Conservation (phyloP, 1,284 basidiomycete genomes). For the Cerioporus squamosus region DNA sequence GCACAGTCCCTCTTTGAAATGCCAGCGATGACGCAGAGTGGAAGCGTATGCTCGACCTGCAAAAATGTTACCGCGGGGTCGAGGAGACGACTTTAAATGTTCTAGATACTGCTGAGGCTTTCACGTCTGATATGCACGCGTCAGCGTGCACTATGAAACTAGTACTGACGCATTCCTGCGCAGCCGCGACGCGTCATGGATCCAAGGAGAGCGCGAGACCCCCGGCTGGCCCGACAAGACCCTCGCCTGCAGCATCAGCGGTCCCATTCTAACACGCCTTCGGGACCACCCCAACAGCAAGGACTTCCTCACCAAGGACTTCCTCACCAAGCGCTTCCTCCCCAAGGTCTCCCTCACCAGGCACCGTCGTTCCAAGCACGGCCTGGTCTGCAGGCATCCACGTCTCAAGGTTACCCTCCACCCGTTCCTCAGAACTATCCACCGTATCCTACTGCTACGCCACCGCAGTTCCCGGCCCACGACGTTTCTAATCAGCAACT, state of each 20-base stretch:
- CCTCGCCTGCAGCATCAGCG: conserved; percentile 58
- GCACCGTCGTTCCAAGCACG: conserved; percentile 24
- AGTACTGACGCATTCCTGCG: conserved; percentile 8
- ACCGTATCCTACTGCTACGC: conserved; percentile 41
- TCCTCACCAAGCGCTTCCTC: conserved; percentile 12
- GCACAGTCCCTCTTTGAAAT: conserved; percentile 1
- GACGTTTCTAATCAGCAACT: conserved; percentile 32
- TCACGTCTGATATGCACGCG: neutral
- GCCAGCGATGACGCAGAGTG: conserved; percentile 84
- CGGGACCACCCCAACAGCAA: conserved; percentile 27
- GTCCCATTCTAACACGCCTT: conserved; percentile 46
- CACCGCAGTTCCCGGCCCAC: conserved; percentile 32
- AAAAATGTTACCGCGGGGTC: conserved; percentile 52
- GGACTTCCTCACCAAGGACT: conserved; percentile 16
- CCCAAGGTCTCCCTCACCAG: too few relatives aligned
- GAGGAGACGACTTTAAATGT: conserved; percentile 75
- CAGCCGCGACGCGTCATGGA: conserved; percentile 57
- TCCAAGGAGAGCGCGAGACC: conserved; percentile 78
- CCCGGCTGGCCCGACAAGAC: conserved; percentile 71
- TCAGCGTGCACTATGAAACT: neutral
- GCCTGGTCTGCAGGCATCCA: conserved; percentile 21
- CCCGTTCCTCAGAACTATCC: conserved; percentile 19
- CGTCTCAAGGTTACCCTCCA: conserved; percentile 25
- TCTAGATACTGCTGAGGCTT: conserved; percentile 87
- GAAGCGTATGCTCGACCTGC: conserved; percentile 74